A percentile compares a stretch with the other conserved stretches of the same genome.
These are phyloP conservation scores for Pezicula radicicola DNA, from an alignment of 2,329 filamentous ascomycete genomes.

Conservation along the genomic window DNA sequence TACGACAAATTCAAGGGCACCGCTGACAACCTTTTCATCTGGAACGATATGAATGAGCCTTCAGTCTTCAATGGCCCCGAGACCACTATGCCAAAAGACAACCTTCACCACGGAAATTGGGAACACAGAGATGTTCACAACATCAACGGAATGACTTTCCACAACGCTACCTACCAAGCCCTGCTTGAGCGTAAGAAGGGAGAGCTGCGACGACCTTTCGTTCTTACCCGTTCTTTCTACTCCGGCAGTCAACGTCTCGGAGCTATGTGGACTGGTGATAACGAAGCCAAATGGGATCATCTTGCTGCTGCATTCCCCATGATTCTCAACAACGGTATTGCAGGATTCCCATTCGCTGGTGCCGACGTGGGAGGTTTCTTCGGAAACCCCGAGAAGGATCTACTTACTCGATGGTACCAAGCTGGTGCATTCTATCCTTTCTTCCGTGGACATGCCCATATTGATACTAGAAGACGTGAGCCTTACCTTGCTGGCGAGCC, in stretches of 20 bases:
- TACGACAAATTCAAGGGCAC: conserved; percentile 87
- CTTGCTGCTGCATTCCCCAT: conserved; percentile 88
- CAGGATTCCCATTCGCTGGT: conserved; percentile 89
- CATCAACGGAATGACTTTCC: conserved; percentile 89
- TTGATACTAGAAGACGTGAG: conserved; percentile 90
- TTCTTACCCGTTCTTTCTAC: conserved; percentile 90
- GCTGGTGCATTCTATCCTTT: conserved; percentile 96
- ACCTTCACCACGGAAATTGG: conserved; percentile 87
- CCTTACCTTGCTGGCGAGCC: conserved; percentile 86
- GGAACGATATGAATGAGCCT: conserved; percentile 99
- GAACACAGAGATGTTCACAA: conserved; percentile 98
- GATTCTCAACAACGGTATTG: conserved; percentile 88
- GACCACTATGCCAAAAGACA: conserved; percentile 98
- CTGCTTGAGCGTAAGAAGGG: conserved; percentile 82
- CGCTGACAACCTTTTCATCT: conserved; percentile 83
- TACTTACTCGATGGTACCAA: conserved; percentile 94
- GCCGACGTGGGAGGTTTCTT: conserved; percentile 98
- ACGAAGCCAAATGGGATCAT: conserved; percentile 90
- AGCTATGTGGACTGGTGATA: conserved; percentile 99
- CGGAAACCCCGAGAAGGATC: conserved; percentile 89
- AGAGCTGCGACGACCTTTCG: conserved; percentile 81
- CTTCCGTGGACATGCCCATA: conserved; percentile 96
- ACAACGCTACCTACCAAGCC: conserved; percentile 89
- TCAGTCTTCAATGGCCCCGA: conserved; percentile 98
- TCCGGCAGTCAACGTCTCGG: conserved; percentile 85